Percentiles rank a stretch among this genome's conserved stretches.
Evolutionary conservation across 345 rosid genomes (phyloP).

Genomic region (Lepidium sativum): DNA sequence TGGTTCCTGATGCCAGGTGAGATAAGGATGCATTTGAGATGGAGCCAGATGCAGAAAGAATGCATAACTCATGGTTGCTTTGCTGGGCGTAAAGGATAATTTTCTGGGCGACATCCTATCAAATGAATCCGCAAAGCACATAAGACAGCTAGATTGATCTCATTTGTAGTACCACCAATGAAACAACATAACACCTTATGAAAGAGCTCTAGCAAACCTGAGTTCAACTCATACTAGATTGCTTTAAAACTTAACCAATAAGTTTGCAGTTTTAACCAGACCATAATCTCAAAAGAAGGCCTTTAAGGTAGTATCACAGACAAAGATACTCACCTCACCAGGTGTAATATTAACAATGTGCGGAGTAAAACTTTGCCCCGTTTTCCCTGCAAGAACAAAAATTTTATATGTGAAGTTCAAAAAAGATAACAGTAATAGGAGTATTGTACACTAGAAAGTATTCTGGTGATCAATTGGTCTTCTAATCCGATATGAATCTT

Average conservation of each 20-base stretch:
- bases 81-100: slow-evolving; percentile 61
- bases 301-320: not conserved
- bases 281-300: not conserved
- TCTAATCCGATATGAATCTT: not conserved
- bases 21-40: slow-evolving; percentile 70
- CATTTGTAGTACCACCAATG: not conserved
- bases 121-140: slow-evolving; percentile 21
- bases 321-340: slow-evolving; percentile 60
- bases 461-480: not conserved
- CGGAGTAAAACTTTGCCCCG: slow-evolving; percentile 72
- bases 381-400: slow-evolving; percentile 37
- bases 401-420: not conserved
- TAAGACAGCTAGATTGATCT: not conserved
- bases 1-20: slow-evolving; percentile 82
- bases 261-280: not conserved
- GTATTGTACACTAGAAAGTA: not conserved
- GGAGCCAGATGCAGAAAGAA: slow-evolving; percentile 85
- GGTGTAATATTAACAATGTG: slow-evolving; percentile 62
- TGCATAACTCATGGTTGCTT: slow-evolving; percentile 69
- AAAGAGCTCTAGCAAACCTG: not conserved
- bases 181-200: not conserved
- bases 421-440: not conserved
- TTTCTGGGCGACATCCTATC: slow-evolving; percentile 81
- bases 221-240: not conserved
- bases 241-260: not conserved